These are phyloP conservation scores for Sphaerostilbella broomeana DNA, from an alignment of 2,329 filamentous ascomycete species.

Conservation along the genomic window DNA sequence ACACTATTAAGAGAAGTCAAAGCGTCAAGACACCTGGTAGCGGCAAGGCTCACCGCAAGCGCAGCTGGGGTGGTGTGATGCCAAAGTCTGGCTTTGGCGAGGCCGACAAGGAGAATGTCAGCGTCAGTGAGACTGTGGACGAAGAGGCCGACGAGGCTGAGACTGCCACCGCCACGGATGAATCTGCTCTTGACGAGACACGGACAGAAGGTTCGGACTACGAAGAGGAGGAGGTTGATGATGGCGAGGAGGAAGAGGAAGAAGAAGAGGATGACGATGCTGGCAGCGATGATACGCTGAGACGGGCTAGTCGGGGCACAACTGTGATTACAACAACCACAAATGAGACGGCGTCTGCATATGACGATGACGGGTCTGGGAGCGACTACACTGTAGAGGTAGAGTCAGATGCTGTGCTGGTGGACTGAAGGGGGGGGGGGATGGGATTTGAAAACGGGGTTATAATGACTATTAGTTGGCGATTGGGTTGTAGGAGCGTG, in stretches of 20 bases:
- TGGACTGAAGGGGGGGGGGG: conserved; percentile 32
- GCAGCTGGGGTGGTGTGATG: conserved; percentile 57
- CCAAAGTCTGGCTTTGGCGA: conserved; percentile 45
- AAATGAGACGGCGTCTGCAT: neutral
- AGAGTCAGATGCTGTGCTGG: neutral
- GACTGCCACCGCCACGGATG: conserved; percentile 8
- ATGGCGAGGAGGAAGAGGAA: conserved; percentile 13
- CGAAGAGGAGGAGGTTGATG: conserved; percentile 16
- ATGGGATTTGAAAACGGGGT: no score
- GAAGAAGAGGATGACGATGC: conserved; percentile 32
- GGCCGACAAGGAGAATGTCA: conserved; percentile 57
- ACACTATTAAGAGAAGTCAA: conserved; percentile 68
- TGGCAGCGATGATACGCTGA: conserved; percentile 47
- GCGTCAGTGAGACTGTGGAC: conserved; percentile 55
- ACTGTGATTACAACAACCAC: conserved; percentile 40
- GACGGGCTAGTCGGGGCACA: conserved; percentile 42
- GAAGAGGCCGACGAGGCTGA: conserved; percentile 43
- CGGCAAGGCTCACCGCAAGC: conserved; percentile 51
- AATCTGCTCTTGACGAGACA: conserved; percentile 12
- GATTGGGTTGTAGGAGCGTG: neutral
- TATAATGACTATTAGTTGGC: conserved; percentile 1
- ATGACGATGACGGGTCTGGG: conserved; percentile 27
- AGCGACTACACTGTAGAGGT: conserved; percentile 39
- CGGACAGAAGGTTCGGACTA: conserved; percentile 16
- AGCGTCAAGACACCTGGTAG: conserved; percentile 59